Conservation (phyloP, 2,329 filamentous ascomycete genomes). For the Neofusicoccum kwambonambiense region DNA sequence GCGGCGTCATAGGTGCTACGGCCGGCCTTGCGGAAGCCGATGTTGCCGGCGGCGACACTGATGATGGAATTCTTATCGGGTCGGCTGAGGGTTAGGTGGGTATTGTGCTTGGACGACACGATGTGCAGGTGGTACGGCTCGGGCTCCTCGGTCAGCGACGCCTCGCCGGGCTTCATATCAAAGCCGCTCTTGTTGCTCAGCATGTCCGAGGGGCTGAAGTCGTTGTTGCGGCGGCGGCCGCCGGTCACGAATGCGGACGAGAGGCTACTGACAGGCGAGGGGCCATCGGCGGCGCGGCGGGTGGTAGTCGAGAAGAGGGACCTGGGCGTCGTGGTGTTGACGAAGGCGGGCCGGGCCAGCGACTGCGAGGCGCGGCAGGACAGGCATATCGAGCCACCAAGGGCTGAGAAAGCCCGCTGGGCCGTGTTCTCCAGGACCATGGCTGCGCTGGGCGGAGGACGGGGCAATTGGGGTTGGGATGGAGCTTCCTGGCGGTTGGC, state of each 20-base stretch:
- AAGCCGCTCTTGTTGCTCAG: not conserved
- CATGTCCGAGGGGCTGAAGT: not conserved
- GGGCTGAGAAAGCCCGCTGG: constrained; percentile 4
- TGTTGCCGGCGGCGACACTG: constrained; percentile 77
- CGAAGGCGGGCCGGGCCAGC: not conserved
- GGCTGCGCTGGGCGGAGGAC: not conserved
- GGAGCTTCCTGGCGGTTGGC: not conserved
- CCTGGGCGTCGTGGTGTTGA: not conserved
- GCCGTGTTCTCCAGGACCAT: not conserved
- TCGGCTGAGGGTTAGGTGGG: constrained; percentile 84
- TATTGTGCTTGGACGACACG: constrained; percentile 88
- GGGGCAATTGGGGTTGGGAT: not conserved
- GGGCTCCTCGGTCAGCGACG: not conserved
- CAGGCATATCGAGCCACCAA: constrained; percentile 1
- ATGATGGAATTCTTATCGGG: constrained; percentile 78
- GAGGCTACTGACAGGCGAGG: not conserved
- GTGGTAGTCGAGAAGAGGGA: constrained; percentile 6
- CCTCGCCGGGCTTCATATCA: not conserved
- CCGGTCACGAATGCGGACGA: not conserved
- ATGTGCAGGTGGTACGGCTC: constrained; percentile 85
- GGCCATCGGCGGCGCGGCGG: not conserved
- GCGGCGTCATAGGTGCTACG: constrained; percentile 85
- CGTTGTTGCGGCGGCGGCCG: not conserved
- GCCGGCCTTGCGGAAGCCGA: constrained; percentile 84
- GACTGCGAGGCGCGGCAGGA: constrained; percentile 6